phyloP scores from a whole-genome alignment of 2,329 filamentous ascomycete species.

The Nemania bipapillata region DNA sequence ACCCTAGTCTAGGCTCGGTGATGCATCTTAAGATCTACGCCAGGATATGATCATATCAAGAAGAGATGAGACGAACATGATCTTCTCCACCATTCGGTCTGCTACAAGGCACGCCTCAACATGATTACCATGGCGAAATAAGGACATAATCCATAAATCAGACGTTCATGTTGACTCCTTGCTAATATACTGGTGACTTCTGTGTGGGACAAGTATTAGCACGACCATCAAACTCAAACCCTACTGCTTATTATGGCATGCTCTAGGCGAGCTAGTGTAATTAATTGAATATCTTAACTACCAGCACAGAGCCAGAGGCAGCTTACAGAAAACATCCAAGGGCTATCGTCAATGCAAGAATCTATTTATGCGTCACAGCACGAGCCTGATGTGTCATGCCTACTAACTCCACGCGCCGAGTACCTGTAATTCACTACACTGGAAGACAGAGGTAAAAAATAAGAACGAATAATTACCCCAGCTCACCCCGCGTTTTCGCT shows the following conservation, averaged over 20 bases:
- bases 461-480: conserved; percentile 13
- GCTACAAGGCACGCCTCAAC: conserved; percentile 25
- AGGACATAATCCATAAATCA: conserved; percentile 24
- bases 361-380: conserved; percentile 9
- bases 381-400: neutral
- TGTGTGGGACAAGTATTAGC: neutral
- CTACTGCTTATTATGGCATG: conserved; percentile 2
- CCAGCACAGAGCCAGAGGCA: neutral
- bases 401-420: neutral
- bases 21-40: conserved; percentile 26
- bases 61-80: conserved; percentile 30
- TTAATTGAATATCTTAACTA: neutral
- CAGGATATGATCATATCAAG: conserved; percentile 26
- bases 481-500: conserved; percentile 38
- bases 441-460: neutral
- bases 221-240: conserved; percentile 13
- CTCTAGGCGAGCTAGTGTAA: neutral
- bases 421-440: conserved; percentile 1
- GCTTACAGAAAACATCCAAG: neutral
- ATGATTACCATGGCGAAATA: conserved; percentile 14
- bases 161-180: conserved; percentile 3
- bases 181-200: neutral
- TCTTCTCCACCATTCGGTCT: conserved; percentile 12
- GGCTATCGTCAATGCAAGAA: conserved; percentile 8
- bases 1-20: neutral